A percentile compares a stretch with the other conserved stretches of the same genome.
Evolutionary conservation across 352 stramenopile species (phyloP).

Genomic region (Poterioochromonas sp.): DNA sequence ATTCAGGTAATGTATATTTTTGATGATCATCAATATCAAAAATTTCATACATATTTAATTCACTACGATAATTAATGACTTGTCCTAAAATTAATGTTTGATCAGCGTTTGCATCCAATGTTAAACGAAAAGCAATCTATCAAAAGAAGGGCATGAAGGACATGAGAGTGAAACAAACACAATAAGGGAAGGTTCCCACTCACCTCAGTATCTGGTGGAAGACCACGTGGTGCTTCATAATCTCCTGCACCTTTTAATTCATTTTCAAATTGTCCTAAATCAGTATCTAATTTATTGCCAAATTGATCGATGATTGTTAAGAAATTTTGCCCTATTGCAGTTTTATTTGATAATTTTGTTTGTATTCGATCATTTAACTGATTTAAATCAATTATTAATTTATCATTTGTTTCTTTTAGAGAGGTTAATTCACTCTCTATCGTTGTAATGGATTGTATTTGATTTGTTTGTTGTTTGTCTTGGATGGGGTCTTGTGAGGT

Average conservation of each 20-base stretch:
- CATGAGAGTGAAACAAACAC: neutral
- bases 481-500: no score
- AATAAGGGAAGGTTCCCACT: neutral
- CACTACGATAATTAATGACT: neutral
- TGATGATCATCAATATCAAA: constrained; percentile 23
- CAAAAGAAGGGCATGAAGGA: neutral
- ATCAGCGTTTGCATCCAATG: neutral
- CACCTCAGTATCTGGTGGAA: neutral
- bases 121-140: neutral
- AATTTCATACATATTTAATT: constrained; percentile 10
- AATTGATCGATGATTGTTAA: constrained; percentile 1
- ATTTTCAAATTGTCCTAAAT: constrained; percentile 19
- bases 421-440: neutral
- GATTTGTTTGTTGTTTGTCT: no score
- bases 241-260: constrained; percentile 10
- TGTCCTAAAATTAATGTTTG: neutral
- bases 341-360: constrained; percentile 16
- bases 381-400: neutral
- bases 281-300: constrained; percentile 17
- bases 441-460: neutral
- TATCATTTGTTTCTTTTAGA: neutral
- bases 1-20: constrained; percentile 12
- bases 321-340: neutral
- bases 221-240: neutral
- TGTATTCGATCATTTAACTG: neutral